Evolutionary conservation across 192 early-diverging fungal genomes (phyloP).

Genomic region (Backusella sp.): DNA sequence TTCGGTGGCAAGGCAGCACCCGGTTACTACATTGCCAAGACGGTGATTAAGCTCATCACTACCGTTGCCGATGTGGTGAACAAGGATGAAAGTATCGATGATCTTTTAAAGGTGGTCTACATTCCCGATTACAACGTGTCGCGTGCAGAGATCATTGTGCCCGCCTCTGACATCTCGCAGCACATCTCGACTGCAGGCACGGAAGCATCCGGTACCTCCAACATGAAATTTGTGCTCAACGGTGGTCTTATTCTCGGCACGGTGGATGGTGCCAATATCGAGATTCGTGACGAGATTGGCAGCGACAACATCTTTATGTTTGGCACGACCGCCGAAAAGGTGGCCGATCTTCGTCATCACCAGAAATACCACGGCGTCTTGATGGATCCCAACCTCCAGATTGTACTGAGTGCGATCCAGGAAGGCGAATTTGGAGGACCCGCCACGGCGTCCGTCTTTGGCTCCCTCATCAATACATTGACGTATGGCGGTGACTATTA

Average conservation of each 20-base stretch:
- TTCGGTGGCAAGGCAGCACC: constrained; percentile 97
- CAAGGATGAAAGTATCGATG: constrained; percentile 78
- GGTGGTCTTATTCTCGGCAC: constrained; percentile 97
- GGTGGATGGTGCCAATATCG: constrained; percentile 97
- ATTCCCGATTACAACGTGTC: constrained; percentile 99
- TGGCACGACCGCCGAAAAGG: constrained; percentile 86
- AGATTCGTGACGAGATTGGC: constrained; percentile 96
- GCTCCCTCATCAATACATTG: constrained; percentile 74
- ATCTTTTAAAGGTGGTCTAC: constrained; percentile 92
- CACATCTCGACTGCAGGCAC: constrained; percentile 99
- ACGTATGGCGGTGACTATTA: constrained; percentile 90
- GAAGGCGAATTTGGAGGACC: constrained; percentile 67
- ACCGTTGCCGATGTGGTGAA: constrained; percentile 89
- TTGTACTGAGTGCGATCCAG: constrained; percentile 80
- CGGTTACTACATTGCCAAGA: constrained; percentile 98
- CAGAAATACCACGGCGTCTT: constrained; percentile 77
- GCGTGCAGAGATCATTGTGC: constrained; percentile 92
- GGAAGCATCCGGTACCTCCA: constrained; percentile 97
- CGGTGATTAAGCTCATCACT: constrained; percentile 98
- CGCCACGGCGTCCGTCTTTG: constrained; percentile 60
- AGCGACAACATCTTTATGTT: constrained; percentile 98
- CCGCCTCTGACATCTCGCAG: constrained; percentile 98
- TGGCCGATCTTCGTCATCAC: constrained; percentile 92
- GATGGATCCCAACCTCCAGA: constrained; percentile 79
- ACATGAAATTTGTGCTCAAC: constrained; percentile 99